Evolutionary conservation across 345 rosid genomes (phyloP), one percentile per base, ranked within the genome.

Genomic region (Kandelia obovata): DNA sequence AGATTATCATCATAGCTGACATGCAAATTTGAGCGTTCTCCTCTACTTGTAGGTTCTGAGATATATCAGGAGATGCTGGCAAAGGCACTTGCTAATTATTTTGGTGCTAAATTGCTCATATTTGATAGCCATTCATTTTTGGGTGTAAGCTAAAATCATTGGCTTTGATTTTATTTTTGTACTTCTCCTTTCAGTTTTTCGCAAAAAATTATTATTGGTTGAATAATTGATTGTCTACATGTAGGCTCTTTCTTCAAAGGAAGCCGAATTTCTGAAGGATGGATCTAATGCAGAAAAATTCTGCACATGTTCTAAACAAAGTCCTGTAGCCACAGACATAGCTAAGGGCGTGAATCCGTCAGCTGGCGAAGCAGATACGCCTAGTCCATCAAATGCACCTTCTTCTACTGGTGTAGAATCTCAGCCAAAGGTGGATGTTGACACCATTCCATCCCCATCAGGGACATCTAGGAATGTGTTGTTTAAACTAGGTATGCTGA

Each of bases 1-100:
- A 6, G 61, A 23, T 60, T 63, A 35, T 31, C 19, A 6, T 49
- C 49, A 51, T 27, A 53, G 43, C 23, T 63, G 57, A 74, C 37
- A 34, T 81, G 71, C 59, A 53, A 55, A 69, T 23, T 64, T 68
- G 46, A 62, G 7, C 1, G 34, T 66, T 47, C 66, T 62, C 43
- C 62, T 28, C 25, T 43, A 37, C 53, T 66, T 85, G 69, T 73
- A 92, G 98, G 96, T 76, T 92, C 98, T 46, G 96, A 90, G 76
- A 86, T 90, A 73, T 92, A 90, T 73, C 96, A 92, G 84, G 93
- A 92, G 82, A 85, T 86, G 96, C 78, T 92, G 84, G 91, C 80
- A 46, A 88, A 86, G 82, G 96, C 98, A 49, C 96, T 92, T 79
- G 98, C 96, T 55, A 84, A 80, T 46, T 73, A 84, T 81, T 90